Conservation (phyloP, 495 filamentous ascomycete genomes). For the Trichoderma parareesei region DNA sequence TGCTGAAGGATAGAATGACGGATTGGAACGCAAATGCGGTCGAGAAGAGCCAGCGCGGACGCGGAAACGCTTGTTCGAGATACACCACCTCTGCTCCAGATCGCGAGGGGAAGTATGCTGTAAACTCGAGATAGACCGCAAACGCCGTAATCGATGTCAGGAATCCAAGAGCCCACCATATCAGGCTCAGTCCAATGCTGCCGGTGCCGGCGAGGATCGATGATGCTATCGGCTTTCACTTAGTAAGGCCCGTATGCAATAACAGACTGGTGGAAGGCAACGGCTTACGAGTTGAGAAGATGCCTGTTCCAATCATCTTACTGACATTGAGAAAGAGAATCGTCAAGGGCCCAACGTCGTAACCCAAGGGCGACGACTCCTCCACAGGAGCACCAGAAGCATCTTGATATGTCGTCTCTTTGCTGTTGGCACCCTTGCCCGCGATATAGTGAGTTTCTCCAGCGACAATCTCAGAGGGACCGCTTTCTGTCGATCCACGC, state of each 20-base stretch:
- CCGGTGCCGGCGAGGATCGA: conserved; percentile 48
- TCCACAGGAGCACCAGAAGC: conserved; percentile 57
- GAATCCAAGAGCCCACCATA: conserved; percentile 56
- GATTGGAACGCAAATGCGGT: conserved; percentile 52
- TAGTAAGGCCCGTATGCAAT: not conserved
- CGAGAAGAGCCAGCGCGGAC: conserved; percentile 53
- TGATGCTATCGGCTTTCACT: conserved; percentile 31
- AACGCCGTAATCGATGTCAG: conserved; percentile 42
- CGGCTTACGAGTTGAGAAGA: conserved; percentile 56
- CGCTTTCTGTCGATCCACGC: not conserved
- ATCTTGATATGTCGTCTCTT: conserved; percentile 51
- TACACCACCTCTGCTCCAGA: conserved; percentile 60
- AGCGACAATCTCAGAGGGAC: conserved; percentile 22
- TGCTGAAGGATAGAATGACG: conserved; percentile 53
- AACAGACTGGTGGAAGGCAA: not conserved
- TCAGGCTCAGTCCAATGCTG: conserved; percentile 49
- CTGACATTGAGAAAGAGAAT: conserved; percentile 55
- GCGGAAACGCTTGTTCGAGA: conserved; percentile 56
- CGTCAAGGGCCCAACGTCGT: conserved; percentile 46
- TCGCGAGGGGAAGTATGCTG: conserved; percentile 55
- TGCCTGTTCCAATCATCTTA: conserved; percentile 59
- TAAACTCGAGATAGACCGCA: conserved; percentile 51
- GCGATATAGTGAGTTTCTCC: conserved; percentile 42
- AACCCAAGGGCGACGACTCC: conserved; percentile 48
- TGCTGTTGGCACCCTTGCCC: conserved; percentile 49